These are phyloP conservation scores for Austroboletus niveus DNA, from an alignment of 1,284 basidiomycete species.

Conservation along the genomic window DNA sequence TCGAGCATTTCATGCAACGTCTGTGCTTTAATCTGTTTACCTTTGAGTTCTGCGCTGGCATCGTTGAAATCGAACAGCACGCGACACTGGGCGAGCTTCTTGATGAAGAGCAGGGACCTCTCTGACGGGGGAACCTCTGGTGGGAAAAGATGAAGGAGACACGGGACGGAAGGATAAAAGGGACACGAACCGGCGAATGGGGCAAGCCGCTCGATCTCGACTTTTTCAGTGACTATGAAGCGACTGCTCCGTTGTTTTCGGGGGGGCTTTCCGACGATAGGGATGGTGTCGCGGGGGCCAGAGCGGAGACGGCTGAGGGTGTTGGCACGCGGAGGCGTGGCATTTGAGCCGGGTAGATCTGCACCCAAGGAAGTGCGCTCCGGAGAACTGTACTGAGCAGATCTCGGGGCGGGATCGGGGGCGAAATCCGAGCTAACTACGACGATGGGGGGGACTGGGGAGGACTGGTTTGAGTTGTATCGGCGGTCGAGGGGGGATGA, in stretches of 20 bases:
- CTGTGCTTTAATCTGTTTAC: conserved; percentile 98
- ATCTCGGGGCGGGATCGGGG: conserved; percentile 47
- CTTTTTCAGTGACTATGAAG: conserved; percentile 94
- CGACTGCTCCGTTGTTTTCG: conserved; percentile 95
- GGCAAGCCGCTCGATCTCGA: conserved; percentile 93
- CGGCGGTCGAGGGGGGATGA: conserved; percentile 51
- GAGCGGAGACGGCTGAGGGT: conserved; percentile 67
- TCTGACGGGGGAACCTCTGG: conserved; percentile 89
- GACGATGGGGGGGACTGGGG: conserved; percentile 80
- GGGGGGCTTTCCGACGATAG: conserved; percentile 91
- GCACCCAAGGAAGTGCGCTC: conserved; percentile 54
- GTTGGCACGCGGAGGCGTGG: conserved; percentile 59
- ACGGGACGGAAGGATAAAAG: not conserved
- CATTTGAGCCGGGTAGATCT: conserved; percentile 44
- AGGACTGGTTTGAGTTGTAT: conserved; percentile 46
- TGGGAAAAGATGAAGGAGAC: conserved; percentile 10
- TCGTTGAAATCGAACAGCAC: conserved; percentile 99
- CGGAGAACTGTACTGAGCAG: conserved; percentile 41
- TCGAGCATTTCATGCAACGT: conserved; percentile 99
- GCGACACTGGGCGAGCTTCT: conserved; percentile 94
- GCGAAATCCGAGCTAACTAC: conserved; percentile 83
- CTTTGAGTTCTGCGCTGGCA: conserved; percentile 91
- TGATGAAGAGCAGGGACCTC: conserved; percentile 89
- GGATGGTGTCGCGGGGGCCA: conserved; percentile 91
- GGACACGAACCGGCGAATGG: conserved; percentile 75